phyloP scores from a whole-genome alignment of 2,329 filamentous ascomycete species.

The Hypoxylon sp. region DNA sequence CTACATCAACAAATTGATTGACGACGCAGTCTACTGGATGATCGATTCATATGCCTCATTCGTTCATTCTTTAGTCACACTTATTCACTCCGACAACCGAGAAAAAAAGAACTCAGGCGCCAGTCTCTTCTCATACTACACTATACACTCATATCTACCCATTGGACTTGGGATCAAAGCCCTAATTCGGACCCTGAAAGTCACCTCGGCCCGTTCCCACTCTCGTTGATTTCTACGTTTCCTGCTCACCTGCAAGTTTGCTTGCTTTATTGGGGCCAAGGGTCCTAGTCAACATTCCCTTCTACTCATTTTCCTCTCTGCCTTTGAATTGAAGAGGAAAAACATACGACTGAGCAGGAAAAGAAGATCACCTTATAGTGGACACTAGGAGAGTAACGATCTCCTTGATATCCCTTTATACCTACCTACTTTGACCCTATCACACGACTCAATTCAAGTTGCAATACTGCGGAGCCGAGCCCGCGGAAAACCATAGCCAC shows the following conservation, averaged over 20 bases:
- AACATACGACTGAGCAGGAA: background rate
- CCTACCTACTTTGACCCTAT: constrained; percentile 28
- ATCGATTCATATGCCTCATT: constrained; percentile 28
- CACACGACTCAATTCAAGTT: constrained; percentile 26
- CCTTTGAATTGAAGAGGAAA: constrained; percentile 19
- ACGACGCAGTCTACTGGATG: constrained; percentile 19
- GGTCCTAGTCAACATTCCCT: constrained; percentile 18
- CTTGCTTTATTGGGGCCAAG: constrained; percentile 34
- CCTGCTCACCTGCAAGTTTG: constrained; percentile 36
- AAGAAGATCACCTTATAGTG: constrained; percentile 8
- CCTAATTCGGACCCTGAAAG: constrained; percentile 41
- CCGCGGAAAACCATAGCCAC: constrained; percentile 28
- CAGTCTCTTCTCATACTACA: background rate
- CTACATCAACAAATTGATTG: constrained; percentile 19
- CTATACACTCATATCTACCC: constrained; percentile 2
- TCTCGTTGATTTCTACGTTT: constrained; percentile 23
- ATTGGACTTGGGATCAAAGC: constrained; percentile 20
- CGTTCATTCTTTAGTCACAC: constrained; percentile 38
- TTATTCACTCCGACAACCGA: constrained; percentile 13
- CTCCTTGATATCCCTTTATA: constrained; percentile 17
- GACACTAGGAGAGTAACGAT: constrained; percentile 4
- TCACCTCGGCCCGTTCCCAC: constrained; percentile 39
- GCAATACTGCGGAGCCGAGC: constrained; percentile 37
- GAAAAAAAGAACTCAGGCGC: constrained; percentile 18
- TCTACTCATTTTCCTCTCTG: constrained; percentile 6